phyloP scores from a whole-genome alignment of 805 yeast species.

The Metschnikowia lunata region DNA sequence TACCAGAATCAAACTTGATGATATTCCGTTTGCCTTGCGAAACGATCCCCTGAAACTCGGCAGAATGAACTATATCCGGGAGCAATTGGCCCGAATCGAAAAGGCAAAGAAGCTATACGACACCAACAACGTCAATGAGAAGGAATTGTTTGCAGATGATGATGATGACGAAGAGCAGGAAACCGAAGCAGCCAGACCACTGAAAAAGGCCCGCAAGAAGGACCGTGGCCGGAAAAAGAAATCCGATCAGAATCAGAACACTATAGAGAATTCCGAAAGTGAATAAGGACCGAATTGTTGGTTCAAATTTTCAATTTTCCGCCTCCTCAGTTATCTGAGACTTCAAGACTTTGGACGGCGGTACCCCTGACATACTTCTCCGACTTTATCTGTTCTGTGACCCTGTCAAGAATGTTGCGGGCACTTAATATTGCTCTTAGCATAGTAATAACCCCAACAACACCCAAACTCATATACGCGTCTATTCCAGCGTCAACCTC shows the following conservation, averaged over 20 bases:
- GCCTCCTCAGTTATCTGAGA: constrained; percentile 6
- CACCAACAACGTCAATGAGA: constrained; percentile 22
- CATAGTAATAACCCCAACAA: constrained; percentile 1
- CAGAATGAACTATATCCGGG: constrained; percentile 37
- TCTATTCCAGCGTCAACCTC: neutral
- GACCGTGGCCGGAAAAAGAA: constrained; percentile 9
- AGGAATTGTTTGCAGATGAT: constrained; percentile 14
- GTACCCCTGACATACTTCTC: constrained; percentile 56
- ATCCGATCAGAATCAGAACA: neutral
- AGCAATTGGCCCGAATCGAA: constrained; percentile 34
- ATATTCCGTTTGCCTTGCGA: constrained; percentile 37
- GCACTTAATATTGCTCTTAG: constrained; percentile 1
- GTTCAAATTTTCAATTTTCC: too few relatives aligned
- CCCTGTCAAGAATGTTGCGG: constrained; percentile 6
- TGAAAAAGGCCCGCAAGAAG: constrained; percentile 9
- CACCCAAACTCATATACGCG: neutral
- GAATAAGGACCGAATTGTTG: constrained; percentile 1
- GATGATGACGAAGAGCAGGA: constrained; percentile 16
- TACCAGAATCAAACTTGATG: constrained; percentile 38
- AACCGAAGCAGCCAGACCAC: constrained; percentile 12
- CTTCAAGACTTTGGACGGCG: constrained; percentile 42
- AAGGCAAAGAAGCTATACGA: constrained; percentile 40
- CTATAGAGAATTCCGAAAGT: constrained; percentile 14
- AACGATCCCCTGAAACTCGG: constrained; percentile 41
- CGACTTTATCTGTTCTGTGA: constrained; percentile 49